Evolutionary conservation across 768 basidiomycete genomes (phyloP).

Genomic region (Leccinum subtestaceum): DNA sequence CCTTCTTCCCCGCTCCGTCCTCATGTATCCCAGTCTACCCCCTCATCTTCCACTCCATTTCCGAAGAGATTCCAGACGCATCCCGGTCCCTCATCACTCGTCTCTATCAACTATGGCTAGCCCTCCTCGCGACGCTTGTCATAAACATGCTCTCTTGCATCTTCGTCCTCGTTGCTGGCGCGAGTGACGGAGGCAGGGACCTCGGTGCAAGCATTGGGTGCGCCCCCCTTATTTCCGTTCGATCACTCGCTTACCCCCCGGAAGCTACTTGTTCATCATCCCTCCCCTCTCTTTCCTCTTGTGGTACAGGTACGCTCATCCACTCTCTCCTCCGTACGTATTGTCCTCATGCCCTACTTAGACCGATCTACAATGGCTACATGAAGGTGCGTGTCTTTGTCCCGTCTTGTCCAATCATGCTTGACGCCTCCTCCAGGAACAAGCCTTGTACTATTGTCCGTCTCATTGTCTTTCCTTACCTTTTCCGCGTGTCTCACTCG

Average conservation of each 20-base stretch:
- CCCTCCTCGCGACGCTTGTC: conserved; percentile 76
- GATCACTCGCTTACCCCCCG: conserved; percentile 15
- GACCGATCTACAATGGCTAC: conserved; percentile 96
- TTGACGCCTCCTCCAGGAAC: conserved; percentile 57
- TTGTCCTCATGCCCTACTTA: conserved; percentile 29
- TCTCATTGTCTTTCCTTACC: conserved; percentile 19
- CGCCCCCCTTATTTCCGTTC: conserved; percentile 28
- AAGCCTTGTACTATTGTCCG: conserved; percentile 91
- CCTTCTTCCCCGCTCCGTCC: conserved; percentile 13
- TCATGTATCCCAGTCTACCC: conserved; percentile 69
- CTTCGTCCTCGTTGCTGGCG: conserved; percentile 76
- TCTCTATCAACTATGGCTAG: conserved; percentile 92
- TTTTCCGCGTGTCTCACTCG: conserved; percentile 6
- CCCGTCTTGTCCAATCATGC: conserved; percentile 23
- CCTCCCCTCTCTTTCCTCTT: conserved; percentile 78
- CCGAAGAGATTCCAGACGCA: conserved; percentile 83
- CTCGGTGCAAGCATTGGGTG: conserved; percentile 82
- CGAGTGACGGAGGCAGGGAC: conserved; percentile 72
- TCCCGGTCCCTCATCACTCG: conserved; percentile 79
- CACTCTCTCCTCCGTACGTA: not conserved
- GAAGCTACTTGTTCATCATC: conserved; percentile 80
- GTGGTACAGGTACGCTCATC: conserved; percentile 80
- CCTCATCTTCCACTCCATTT: conserved; percentile 90
- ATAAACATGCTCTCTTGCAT: conserved; percentile 92
- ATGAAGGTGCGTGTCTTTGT: conserved; percentile 68